A percentile compares a stretch with the other conserved stretches of the same genome.
Conservation (phyloP, 306 rosid species). For the Amphicarpaea edgeworthii region DNA sequence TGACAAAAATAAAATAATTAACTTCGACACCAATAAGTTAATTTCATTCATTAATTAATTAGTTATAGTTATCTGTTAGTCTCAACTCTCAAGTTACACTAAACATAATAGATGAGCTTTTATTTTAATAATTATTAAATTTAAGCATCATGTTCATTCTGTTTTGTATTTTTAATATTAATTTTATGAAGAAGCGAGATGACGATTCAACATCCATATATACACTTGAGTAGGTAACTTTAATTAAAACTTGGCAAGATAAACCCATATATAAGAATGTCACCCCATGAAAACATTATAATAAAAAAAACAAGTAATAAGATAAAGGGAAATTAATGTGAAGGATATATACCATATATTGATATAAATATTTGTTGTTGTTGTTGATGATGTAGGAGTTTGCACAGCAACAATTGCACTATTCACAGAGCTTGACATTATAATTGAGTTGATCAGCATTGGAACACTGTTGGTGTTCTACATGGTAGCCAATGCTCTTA, state of each 20-base stretch:
- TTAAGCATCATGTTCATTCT: neutral
- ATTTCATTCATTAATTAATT: neutral
- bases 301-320: neutral
- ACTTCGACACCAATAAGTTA: neutral
- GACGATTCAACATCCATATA: neutral
- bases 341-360: neutral
- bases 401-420: conserved; percentile 92
- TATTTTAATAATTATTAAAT: neutral
- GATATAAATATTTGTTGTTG: no score
- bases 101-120: neutral
- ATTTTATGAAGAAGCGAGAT: neutral
- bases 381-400: conserved; percentile 58
- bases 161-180: neutral
- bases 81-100: neutral
- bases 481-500: conserved; percentile 90
- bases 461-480: conserved; percentile 89
- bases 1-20: neutral
- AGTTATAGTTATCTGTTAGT: neutral
- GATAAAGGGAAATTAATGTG: neutral
- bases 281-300: neutral
- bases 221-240: neutral
- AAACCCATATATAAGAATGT: neutral
- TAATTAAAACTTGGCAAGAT: neutral
- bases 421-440: conserved; percentile 78
- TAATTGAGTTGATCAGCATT: conserved; percentile 71